Base-by-base conservation (phyloP, 2,329 filamentous ascomycete genomes). In the Fusarium abutilonis region DNA sequence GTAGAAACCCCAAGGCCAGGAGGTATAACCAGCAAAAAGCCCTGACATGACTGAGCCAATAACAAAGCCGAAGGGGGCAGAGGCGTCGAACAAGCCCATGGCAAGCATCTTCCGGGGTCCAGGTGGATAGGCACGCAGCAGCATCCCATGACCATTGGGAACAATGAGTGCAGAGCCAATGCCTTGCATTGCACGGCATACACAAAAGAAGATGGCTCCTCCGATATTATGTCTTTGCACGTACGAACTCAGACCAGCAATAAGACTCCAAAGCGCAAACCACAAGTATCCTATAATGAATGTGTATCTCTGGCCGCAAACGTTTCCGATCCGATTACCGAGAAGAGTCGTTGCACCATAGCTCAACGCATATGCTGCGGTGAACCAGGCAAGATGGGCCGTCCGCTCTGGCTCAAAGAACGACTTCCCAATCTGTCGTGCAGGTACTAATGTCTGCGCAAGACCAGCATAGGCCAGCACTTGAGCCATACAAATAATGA, bases 1-100 rank as follows among this genome's bases (percentile, higher is more conserved):
- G 39, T 71, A 71, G 34, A 70, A 70, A 1, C 55, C 67, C 69
- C 69, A 71, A 1, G 67, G 54, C 69, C 69, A 71, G 19, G 63
- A 68, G 8, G 47, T 52, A 29, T 66, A 69, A 17, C 56, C 48
- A 9, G 59, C 60, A 38, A 71, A 68, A 11, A 71, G 60, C 2
- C 67, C 63, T 4, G 69, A 52, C 64, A 71, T 69, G 47, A 64
- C 55, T 2, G 69, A 67, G 9, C 69, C 69, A 42, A 68, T 32
- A 21, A 70, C 61, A 13, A 71, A 70, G 2, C 69, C 69, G 9
- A 64, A 38, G 13, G 69, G 69, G 19, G 54, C 64, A 17, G 65
- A 51, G 8, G 64, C 67, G 32, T 71, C 65, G 28, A 70, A 71
- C 31, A 71, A 40, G 23, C 67, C 63, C 58, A 71, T 60, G 9